Percentiles rank a stretch among this genome's conserved stretches.
These are phyloP conservation scores for Leptographium wingfieldii DNA, from an alignment of 2,329 filamentous ascomycete genomes.

Conservation along the genomic window DNA sequence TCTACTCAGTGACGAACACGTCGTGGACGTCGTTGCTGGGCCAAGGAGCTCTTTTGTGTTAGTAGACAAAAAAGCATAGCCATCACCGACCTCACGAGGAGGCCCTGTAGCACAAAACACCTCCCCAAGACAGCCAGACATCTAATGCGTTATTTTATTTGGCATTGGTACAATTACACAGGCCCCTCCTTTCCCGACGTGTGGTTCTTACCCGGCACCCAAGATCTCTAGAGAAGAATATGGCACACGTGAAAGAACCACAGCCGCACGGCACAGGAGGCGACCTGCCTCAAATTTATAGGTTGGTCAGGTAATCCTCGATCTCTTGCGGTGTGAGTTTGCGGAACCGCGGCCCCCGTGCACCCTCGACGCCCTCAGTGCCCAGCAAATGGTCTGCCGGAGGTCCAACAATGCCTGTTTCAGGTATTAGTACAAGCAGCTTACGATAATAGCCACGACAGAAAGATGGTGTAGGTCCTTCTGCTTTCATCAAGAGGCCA, in stretches of 20 bases:
- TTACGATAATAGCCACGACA: not conserved
- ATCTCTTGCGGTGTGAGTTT: slow-evolving; percentile 97
- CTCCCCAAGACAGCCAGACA: not conserved
- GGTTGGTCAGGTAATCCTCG: slow-evolving; percentile 97
- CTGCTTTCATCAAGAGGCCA: slow-evolving; percentile 4
- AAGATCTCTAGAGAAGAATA: not conserved
- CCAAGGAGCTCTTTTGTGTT: slow-evolving; percentile 37
- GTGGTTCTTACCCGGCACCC: not conserved
- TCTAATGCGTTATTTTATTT: slow-evolving; percentile 8
- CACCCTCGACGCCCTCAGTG: slow-evolving; percentile 77
- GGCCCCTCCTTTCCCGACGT: slow-evolving; percentile 2
- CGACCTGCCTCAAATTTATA: slow-evolving; percentile 42
- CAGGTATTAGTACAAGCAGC: not conserved
- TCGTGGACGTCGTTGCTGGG: slow-evolving; percentile 34
- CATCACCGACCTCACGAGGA: not conserved
- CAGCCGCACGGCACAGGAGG: not conserved
- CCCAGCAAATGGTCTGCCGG: slow-evolving; percentile 89
- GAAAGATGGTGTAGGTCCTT: not conserved
- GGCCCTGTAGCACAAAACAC: not conserved
- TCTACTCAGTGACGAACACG: slow-evolving; percentile 14
- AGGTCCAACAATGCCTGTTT: slow-evolving; percentile 77
- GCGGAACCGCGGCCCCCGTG: slow-evolving; percentile 75
- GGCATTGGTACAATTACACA: slow-evolving; percentile 12
- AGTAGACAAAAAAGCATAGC: not conserved
- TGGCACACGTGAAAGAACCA: slow-evolving; percentile 3